Conservation (phyloP, 257 asterid species). For the Solanum paucissectum region DNA sequence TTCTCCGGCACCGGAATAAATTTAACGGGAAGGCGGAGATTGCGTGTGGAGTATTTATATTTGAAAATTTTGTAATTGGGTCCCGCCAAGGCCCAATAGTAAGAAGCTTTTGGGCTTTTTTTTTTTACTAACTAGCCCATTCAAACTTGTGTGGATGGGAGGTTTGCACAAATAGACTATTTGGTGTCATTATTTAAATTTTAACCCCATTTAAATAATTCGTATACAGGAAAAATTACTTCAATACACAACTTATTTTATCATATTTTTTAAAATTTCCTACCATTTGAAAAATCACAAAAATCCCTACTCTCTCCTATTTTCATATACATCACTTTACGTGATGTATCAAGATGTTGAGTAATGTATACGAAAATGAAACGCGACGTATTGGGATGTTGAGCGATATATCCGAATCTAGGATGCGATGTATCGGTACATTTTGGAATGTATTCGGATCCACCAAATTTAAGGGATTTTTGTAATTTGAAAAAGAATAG, state of each 20-base stretch:
- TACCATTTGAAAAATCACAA: too few relatives aligned
- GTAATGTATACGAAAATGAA: fast-evolving
- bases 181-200: not conserved
- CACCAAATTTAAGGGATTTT: too few relatives aligned
- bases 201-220: not conserved
- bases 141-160: not conserved
- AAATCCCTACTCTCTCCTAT: too few relatives aligned
- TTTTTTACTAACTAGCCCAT: not conserved
- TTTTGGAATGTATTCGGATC: fast-evolving
- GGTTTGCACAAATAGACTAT: not conserved
- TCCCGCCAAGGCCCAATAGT: not conserved
- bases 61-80: not conserved
- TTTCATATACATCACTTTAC: too few relatives aligned
- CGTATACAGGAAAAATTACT: too few relatives aligned
- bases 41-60: not conserved
- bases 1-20: not conserved
- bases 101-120: not conserved
- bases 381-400: fast-evolving
- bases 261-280: fast-evolving
- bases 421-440: too few relatives aligned
- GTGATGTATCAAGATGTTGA: too few relatives aligned
- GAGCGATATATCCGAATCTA: too few relatives aligned
- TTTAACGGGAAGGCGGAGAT: not conserved
- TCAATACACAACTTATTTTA: too few relatives aligned
- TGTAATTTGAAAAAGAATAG: too few relatives aligned